A percentile compares a stretch with the other conserved stretches of the same genome.
These are phyloP conservation scores for Plectranthus barbatus DNA, from an alignment of 257 asterid genomes.

Conservation along the genomic window DNA sequence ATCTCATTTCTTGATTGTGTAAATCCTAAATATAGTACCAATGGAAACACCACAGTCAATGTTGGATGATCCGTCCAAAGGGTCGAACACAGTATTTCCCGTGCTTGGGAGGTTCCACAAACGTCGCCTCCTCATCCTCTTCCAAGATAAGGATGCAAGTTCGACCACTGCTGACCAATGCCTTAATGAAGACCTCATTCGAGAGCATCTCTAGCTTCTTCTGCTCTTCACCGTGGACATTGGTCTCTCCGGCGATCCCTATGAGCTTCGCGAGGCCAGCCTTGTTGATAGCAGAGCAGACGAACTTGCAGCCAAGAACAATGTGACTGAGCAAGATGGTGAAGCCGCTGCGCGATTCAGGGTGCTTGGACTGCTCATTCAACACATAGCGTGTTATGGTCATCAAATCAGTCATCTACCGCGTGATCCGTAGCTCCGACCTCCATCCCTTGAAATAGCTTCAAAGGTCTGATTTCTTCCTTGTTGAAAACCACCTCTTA, in stretches of 20 bases:
- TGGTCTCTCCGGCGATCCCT: conserved; percentile 97
- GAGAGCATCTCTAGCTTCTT: conserved; percentile 94
- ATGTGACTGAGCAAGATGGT: conserved; percentile 79
- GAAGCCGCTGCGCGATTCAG: too few species aligned
- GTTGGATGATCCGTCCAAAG: conserved; percentile 96
- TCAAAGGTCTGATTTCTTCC: too few species aligned
- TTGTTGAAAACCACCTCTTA: too few species aligned
- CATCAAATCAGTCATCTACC: too few species aligned
- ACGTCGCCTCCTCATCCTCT: conserved; percentile 86
- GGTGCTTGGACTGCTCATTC: too few species aligned
- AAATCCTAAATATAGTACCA: conserved; percentile 92
- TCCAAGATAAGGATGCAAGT: conserved; percentile 93
- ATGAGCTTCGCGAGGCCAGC: conserved; percentile 95
- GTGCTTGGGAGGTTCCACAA: conserved; percentile 65
- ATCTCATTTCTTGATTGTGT: conserved; percentile 42
- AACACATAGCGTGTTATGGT: too few species aligned
- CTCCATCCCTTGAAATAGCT: too few species aligned
- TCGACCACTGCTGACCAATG: conserved; percentile 89
- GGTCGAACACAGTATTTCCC: conserved; percentile 97
- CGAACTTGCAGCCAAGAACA: conserved; percentile 91
- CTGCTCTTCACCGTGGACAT: conserved; percentile 98
- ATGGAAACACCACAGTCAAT: conserved; percentile 97
- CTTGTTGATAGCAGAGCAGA: too few species aligned
- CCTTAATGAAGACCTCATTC: conserved; percentile 85
- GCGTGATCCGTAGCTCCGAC: too few species aligned